Evolutionary conservation across 768 basidiomycete species (phyloP).

Genomic region (Porpolomopsis calyptriformis): DNA sequence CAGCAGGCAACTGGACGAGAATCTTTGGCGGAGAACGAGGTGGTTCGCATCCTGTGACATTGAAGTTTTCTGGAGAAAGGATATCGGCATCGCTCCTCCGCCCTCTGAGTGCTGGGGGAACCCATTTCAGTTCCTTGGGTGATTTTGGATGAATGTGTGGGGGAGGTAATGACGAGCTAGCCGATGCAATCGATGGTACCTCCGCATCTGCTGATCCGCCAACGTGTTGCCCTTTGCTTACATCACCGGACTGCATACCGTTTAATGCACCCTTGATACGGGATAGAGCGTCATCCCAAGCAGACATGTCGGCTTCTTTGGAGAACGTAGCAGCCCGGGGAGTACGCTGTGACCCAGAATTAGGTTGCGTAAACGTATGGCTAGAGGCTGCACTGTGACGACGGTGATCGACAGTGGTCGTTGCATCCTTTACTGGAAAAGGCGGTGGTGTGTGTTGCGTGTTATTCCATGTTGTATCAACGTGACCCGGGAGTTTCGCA

Average conservation of each 20-base stretch:
- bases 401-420: background rate
- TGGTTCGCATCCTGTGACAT: constrained; percentile 37
- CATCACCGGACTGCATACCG: constrained; percentile 46
- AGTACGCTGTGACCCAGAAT: constrained; percentile 21
- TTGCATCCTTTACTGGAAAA: constrained; percentile 3
- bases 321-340: constrained; percentile 33
- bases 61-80: constrained; percentile 34
- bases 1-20: constrained; percentile 38
- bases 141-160: constrained; percentile 14
- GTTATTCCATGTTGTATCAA: background rate
- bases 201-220: constrained; percentile 15
- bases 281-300: constrained; percentile 74
- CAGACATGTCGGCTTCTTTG: constrained; percentile 53
- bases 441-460: background rate
- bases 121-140: constrained; percentile 39
- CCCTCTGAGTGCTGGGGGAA: constrained; percentile 38
- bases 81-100: constrained; percentile 28
- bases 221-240: constrained; percentile 20
- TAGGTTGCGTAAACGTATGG: constrained; percentile 18
- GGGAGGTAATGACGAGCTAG: constrained; percentile 9
- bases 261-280: constrained; percentile 75
- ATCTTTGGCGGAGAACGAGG: constrained; percentile 37
- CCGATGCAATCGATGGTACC: constrained; percentile 13
- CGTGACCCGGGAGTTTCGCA: background rate
- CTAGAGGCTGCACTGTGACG: constrained; percentile 6